Conservation (phyloP, 345 rosid genomes). For the Aquilaria sinensis region DNA sequence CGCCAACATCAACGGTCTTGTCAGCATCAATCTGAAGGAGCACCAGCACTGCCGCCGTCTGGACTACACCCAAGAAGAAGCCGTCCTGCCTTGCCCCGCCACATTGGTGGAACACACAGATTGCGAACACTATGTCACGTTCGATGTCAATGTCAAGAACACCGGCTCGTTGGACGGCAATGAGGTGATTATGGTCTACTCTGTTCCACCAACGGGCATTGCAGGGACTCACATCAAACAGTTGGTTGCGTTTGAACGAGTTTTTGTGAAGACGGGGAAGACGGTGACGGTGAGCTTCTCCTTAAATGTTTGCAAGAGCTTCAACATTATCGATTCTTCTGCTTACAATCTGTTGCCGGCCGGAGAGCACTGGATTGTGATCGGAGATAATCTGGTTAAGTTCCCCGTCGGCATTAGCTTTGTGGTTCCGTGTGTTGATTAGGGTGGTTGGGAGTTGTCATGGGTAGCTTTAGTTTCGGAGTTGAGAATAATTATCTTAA, state of each 20-base stretch:
- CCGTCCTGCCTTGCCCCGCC: constrained; percentile 17
- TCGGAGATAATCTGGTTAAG: constrained; percentile 14
- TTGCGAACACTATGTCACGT: not conserved
- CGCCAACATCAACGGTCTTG: not conserved
- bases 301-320: constrained; percentile 21
- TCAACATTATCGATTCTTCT: constrained; percentile 13
- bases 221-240: constrained; percentile 11
- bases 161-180: constrained; percentile 19
- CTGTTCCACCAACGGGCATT: not conserved
- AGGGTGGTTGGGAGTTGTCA: too few relatives aligned
- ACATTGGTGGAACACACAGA: not conserved
- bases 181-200: constrained; percentile 25
- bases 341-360: constrained; percentile 16
- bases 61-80: not conserved
- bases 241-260: constrained; percentile 27
- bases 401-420: too few relatives aligned
- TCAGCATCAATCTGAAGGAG: constrained; percentile 9
- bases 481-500: too few relatives aligned
- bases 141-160: constrained; percentile 17
- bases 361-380: constrained; percentile 18
- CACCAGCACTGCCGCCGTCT: constrained; percentile 22
- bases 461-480: too few relatives aligned
- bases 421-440: too few relatives aligned
- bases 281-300: constrained; percentile 17
- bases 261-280: constrained; percentile 11